Evolutionary conservation across 1,139 yeast species (phyloP), one percentile per base, ranked within the genome.

Genomic region (Oligophagozyma castellii): DNA sequence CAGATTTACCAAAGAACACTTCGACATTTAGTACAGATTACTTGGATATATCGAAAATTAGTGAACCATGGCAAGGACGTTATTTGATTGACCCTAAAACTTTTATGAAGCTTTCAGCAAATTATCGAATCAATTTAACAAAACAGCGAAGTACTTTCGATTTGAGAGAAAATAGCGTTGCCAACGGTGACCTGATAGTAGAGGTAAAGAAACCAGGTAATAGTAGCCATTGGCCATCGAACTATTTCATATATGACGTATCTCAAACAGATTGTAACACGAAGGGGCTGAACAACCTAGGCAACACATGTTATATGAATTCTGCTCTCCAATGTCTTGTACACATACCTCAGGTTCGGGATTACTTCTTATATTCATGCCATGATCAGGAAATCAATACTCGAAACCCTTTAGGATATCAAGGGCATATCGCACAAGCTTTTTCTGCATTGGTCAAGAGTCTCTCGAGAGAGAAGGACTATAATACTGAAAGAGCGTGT

Each of bases 241-340:
- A 48, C 26, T 50, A 45, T 29, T 43, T 37, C 22, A 39, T 44
- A 6, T 48, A 53, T 24, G 46, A 50, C 33, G 44, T 50, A 10
- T 40, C 53, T 4, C 15, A 33, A 1, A 52, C 55, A 5, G 54
- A 65, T 1, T 48, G 48, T 29, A 83, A 81, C 3, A 59, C 59
- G 1, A 56, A 63, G 5, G 98, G 98, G 0, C 58, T 89, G 29
- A 63, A 66, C 26, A 89, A 89, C 48, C 59, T 89, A 39, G 98
- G 98, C 5, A 89, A 89, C 48, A 79, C 95, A 0, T 89, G 98
- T 51, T 89, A 84, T 51, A 89, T 89, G 96, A 89, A 89, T 54
- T 81, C 95, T 11, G 95, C 96, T 0, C 59, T 89, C 31, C 98
- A 89, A 51, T 89, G 96, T 48, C 58, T 89, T 29, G 66, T 73